A percentile compares a stretch with the other conserved stretches of the same genome.
Conservation (phyloP, 2,329 filamentous ascomycete species). For the Colletotrichum lini region DNA sequence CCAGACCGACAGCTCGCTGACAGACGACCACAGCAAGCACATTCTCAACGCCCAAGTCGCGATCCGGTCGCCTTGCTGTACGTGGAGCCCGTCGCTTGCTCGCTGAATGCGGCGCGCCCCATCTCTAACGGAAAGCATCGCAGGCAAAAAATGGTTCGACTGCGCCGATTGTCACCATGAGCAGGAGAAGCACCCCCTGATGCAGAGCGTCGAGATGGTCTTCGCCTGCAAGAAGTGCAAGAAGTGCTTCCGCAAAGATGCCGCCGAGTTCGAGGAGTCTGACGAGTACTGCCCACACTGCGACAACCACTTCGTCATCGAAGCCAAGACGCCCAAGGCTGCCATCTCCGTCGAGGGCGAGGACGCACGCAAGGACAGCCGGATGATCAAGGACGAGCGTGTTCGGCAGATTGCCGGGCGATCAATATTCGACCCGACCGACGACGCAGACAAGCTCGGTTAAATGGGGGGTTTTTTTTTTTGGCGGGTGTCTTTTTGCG, state of each 20-base stretch:
- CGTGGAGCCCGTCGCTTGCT: slow-evolving; percentile 49
- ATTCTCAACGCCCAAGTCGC: slow-evolving; percentile 97
- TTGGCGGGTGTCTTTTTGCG: slow-evolving; percentile 10
- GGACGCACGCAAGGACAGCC: slow-evolving; percentile 86
- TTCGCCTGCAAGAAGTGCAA: slow-evolving; percentile 99
- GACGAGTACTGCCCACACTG: slow-evolving; percentile 99
- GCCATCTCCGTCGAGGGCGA: slow-evolving; percentile 91
- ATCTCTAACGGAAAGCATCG: slow-evolving; percentile 12
- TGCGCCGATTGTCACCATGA: slow-evolving; percentile 95
- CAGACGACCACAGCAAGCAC: slow-evolving; percentile 80
- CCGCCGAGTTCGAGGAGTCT: slow-evolving; percentile 91
- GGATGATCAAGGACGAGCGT: slow-evolving; percentile 95
- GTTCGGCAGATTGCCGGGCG: slow-evolving; percentile 70
- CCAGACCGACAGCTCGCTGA: slow-evolving; percentile 30
- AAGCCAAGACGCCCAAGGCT: slow-evolving; percentile 87
- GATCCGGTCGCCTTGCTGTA: slow-evolving; percentile 96
- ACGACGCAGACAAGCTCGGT: slow-evolving; percentile 82
- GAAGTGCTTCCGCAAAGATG: slow-evolving; percentile 97
- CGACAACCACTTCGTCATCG: slow-evolving; percentile 97
- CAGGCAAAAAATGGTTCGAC: slow-evolving; percentile 98
- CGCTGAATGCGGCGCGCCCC: slow-evolving; percentile 22
- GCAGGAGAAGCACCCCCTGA: slow-evolving; percentile 81
- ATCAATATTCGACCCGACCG: slow-evolving; percentile 82
- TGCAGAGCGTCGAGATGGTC: slow-evolving; percentile 86
- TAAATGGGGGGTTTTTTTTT: slow-evolving; percentile 63